phyloP scores from a whole-genome alignment of 176 grass and related monocot genomes.

The Aegilops longissima region DNA sequence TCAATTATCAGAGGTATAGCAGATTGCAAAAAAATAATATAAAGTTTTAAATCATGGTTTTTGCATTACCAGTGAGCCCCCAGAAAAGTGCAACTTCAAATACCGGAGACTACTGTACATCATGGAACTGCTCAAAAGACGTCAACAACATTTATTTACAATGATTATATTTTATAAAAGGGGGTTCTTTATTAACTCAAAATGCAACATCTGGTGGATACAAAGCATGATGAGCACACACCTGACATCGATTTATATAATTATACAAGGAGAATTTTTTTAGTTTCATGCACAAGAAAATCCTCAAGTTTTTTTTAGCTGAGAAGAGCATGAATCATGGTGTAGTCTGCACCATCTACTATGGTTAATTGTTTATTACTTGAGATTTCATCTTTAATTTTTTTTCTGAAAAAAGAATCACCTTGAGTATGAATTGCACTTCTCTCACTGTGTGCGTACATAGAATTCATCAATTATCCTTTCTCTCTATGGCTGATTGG shows the following conservation, averaged over 20 bases:
- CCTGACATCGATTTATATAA: not conserved
- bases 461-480: not conserved
- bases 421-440: not conserved
- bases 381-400: not conserved
- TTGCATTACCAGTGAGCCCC: not conserved
- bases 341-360: not conserved
- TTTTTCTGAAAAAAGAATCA: not conserved
- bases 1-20: not conserved
- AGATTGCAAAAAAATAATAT: not conserved
- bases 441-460: not conserved
- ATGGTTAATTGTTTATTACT: not conserved
- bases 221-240: not conserved
- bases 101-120: not conserved
- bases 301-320: not conserved
- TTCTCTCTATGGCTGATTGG: constrained; percentile 40
- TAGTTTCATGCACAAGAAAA: not conserved
- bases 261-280: not conserved
- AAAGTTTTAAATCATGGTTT: not conserved
- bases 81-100: not conserved
- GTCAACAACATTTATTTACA: not conserved
- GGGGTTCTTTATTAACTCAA: too few relatives aligned
- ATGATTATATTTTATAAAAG: not conserved
- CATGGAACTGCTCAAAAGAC: not conserved
- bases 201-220: not conserved
- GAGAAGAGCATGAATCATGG: not conserved